Evolutionary conservation across 164 flowering plant species (phyloP).

Genomic region (Stephania yunnanensis): DNA sequence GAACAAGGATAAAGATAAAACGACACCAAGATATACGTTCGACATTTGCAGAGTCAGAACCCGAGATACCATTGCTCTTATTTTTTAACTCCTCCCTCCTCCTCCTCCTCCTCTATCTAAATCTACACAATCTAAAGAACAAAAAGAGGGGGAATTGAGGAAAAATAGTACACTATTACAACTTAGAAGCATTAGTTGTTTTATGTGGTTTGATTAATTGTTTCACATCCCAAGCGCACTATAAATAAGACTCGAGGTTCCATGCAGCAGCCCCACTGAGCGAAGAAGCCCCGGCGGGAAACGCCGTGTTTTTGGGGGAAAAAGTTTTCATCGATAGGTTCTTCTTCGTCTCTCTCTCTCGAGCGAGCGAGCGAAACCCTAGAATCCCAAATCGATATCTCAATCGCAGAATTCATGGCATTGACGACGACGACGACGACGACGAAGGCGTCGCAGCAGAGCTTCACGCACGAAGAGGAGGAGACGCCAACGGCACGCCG

Average conservation of each 20-base stretch:
- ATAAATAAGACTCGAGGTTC: neutral
- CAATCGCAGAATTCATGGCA: conserved; percentile 12
- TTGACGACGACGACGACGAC: neutral
- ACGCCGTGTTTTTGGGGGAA: conserved; percentile 15
- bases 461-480: conserved; percentile 24
- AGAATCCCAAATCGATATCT: neutral
- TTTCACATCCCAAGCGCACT: neutral
- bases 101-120: no score
- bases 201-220: no score
- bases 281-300: conserved; percentile 24
- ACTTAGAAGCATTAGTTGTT: no score
- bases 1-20: no score
- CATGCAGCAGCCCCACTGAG: neutral
- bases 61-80: no score
- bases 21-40: no score
- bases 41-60: no score
- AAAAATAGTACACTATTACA: no score
- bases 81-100: no score
- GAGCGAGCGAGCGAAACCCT: conserved; percentile 10
- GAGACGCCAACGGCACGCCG: conserved; percentile 40
- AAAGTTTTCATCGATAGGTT: neutral
- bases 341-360: neutral
- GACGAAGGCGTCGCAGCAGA: neutral
- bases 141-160: no score
- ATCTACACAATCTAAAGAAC: no score